Evolutionary conservation across 208 protist species (phyloP).

Genomic region (Strigomonas galati): DNA sequence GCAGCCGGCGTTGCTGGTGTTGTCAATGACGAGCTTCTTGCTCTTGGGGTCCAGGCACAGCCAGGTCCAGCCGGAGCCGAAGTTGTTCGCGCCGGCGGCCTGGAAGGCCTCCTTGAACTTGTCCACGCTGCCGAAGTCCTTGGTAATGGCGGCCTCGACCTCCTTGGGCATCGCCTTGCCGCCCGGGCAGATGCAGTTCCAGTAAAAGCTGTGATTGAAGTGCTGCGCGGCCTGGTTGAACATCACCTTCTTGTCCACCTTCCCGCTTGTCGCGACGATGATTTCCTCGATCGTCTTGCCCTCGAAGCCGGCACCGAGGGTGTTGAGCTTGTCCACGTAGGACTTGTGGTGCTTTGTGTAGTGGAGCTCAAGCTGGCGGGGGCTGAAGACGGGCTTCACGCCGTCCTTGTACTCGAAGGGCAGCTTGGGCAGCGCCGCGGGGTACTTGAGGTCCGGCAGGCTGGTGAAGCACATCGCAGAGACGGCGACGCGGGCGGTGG

Average conservation of each 20-base stretch:
- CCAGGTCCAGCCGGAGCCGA: constrained; percentile 95
- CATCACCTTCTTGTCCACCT: constrained; percentile 60
- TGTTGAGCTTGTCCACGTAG: constrained; percentile 92
- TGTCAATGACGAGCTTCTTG: constrained; percentile 78
- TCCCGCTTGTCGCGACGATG: constrained; percentile 37
- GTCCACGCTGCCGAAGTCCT: constrained; percentile 80
- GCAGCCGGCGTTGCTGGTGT: constrained; percentile 89
- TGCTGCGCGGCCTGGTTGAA: constrained; percentile 93
- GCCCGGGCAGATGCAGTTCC: constrained; percentile 72
- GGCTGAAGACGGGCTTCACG: constrained; percentile 64
- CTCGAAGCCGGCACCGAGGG: constrained; percentile 56
- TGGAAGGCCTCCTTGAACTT: constrained; percentile 89
- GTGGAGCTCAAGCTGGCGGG: constrained; percentile 87
- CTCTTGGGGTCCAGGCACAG: constrained; percentile 80
- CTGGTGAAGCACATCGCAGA: constrained; percentile 33
- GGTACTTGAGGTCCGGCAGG: constrained; percentile 59
- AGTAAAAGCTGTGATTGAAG: constrained; percentile 93
- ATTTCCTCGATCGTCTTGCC: constrained; percentile 87
- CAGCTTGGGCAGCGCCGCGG: constrained; percentile 74
- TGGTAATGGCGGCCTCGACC: constrained; percentile 66
- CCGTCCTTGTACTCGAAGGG: constrained; percentile 69
- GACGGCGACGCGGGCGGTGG: background rate
- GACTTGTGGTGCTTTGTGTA: constrained; percentile 93
- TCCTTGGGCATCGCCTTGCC: constrained; percentile 59
- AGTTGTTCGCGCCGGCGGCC: constrained; percentile 80